Evolutionary conservation across 2,329 filamentous ascomycete species (phyloP), one percentile per base, ranked within the genome.

Genomic region (Colletotrichum sp.): DNA sequence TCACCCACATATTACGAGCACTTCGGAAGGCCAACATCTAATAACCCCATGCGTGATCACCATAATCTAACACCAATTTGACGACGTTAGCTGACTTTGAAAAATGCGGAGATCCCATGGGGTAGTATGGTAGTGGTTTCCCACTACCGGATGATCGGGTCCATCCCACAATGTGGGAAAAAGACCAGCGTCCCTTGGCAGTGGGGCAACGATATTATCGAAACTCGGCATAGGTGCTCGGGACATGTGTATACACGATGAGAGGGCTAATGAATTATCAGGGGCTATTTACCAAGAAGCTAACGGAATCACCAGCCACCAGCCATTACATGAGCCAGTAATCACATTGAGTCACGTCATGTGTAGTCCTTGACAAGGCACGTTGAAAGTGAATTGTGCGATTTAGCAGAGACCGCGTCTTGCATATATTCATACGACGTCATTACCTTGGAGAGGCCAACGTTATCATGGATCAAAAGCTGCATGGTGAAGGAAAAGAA

Each of bases 361-460:
- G 11, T n/a, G 2, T 18, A n/a, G 18, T n/a, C 18, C 5, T n/a
- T 47, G 18, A 13, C 11, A 12, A 3, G n/a, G n/a, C 43, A 21
- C 9, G n/a, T 7, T 21, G n/a, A 6, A 6, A 1, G 3, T 47
- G 6, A 47, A 21, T n/a, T 47, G 18, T 11, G n/a, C 5, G 0
- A 21, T 21, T 21, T 6, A 21, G 5, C 43, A 47, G 43, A 2
- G 12, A 21, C 3, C 18, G 43, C 6, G 18, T 47, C 5, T n/a
- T 1, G 18, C 3, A n/a, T n/a, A n/a, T n/a, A n/a, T n/a, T n/a
- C 9, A 9, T n/a, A 6, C 6, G 43, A 21, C 6, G 12, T 4
- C 38, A 6, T 21, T 12, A 21, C 18, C 3, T 21, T 47, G 18
- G 38, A n/a, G 18, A 47, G 8, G 9, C 38, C 8, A n/a, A 1